A percentile compares a stretch with the other conserved stretches of the same genome.
Evolutionary conservation across 805 yeast genomes (phyloP).

Genomic region (Yarrowia keelungensis): DNA sequence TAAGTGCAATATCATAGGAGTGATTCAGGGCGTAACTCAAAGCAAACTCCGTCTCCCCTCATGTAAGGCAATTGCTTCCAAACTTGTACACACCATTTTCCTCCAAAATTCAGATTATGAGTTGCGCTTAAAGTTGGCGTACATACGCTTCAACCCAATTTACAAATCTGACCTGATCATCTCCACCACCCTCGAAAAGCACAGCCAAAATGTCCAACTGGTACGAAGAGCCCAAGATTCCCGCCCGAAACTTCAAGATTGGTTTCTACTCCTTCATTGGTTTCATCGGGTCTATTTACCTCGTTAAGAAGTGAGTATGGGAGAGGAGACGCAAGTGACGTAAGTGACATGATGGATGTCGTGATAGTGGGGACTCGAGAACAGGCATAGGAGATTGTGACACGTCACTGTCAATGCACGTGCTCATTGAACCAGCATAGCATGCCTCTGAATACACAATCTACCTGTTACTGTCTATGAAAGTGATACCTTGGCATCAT

Average conservation of each 20-base stretch:
- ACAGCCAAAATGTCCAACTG: slow-evolving; percentile 28
- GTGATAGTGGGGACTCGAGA: too few species aligned
- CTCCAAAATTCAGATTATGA: slow-evolving; percentile 1
- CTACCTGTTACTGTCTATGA: too few species aligned
- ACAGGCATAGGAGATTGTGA: too few species aligned
- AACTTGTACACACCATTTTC: background rate
- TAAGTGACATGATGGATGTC: background rate
- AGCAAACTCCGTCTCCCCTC: too few species aligned
- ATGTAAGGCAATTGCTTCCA: background rate
- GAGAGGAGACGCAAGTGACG: background rate
- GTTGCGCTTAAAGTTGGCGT: slow-evolving; percentile 21
- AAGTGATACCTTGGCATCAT: too few species aligned
- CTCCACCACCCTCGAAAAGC: background rate
- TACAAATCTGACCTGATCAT: slow-evolving; percentile 23
- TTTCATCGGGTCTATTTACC: slow-evolving; percentile 34
- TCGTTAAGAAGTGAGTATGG: slow-evolving; percentile 35
- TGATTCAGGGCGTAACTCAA: too few species aligned
- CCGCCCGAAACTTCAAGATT: slow-evolving; percentile 39
- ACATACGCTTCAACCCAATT: background rate
- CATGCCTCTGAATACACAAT: too few species aligned
- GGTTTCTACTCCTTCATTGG: slow-evolving; percentile 32
- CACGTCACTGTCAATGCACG: too few species aligned
- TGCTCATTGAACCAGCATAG: too few species aligned
- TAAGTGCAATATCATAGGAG: too few species aligned
- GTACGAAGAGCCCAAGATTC: slow-evolving; percentile 39